Base-by-base conservation (phyloP, 805 yeast species). In the Suhomyces pyralidae region DNA sequence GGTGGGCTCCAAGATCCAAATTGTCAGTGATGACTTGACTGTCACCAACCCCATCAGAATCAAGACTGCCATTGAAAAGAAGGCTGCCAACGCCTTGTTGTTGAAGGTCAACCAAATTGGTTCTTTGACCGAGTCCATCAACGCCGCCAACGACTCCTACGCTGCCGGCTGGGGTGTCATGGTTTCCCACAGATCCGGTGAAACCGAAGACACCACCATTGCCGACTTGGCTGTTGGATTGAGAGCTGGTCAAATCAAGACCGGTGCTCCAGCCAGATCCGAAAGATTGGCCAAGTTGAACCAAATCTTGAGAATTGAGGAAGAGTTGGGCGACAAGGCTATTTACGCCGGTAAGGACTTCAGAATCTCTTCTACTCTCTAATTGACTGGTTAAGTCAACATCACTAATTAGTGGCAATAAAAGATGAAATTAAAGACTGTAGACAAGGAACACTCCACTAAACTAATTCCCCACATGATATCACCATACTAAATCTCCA, bases 121-220 rank as follows among this genome's bases (percentile, higher is more conserved):
- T 83, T 81, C 97, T 64, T 81, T 93, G 68, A 76, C 96, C 66
- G 99, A 93, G 84, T 90, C 98, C 61, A 91, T 93, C 79, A 83
- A 90, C 77, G 97, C 98, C 70, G 97, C 98, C 70, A 79, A 88
- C 76, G 94, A 88, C 78, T 89, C 98, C 55, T 92, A 84, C 81
- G 86, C 84, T 61, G 97, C 97, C 61, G 90, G 90, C 73, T 93
- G 99, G 99, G 97, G 97, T 84, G 97, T 92, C 73, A 92, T 93
- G 97, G 98, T 94, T 69, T 92, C 97, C 70, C 99, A 93, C 90
- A 91, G 99, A 86, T 92, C 97, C 67, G 99, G 99, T 82, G 99
- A 93, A 85, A 92, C 97, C 64, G 99, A 94, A 83, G 99, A 94
- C 81, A 87, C 96, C 70, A 86, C 90, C 82, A 93, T 93, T 77